Conservation (phyloP, 225 moss, liverwort and hornwort genomes). For the Polytrichum formosum region DNA sequence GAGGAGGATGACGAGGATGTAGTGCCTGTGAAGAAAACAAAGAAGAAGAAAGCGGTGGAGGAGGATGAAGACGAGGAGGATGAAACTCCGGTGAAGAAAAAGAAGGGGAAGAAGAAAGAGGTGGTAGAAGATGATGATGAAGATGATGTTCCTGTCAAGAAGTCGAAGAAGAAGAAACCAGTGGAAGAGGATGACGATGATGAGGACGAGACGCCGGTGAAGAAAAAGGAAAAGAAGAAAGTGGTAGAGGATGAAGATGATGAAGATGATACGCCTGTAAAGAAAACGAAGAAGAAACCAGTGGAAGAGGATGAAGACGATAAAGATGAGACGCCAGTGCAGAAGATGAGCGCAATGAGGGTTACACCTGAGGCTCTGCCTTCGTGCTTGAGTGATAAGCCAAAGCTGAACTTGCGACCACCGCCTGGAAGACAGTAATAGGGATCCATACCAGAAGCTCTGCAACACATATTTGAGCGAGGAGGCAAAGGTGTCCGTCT, state of each 20-base stretch:
- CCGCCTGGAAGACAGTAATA: background rate
- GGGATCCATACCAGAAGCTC: background rate
- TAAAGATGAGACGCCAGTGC: conserved; percentile 1
- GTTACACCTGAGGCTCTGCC: background rate
- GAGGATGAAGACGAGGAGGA: conserved; percentile 3
- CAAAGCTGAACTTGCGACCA: conserved; percentile 2
- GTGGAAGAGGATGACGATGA: background rate
- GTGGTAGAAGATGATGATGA: background rate
- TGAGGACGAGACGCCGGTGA: conserved; percentile 1
- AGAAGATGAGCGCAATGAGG: background rate
- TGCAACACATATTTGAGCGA: no score
- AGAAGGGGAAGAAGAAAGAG: background rate
- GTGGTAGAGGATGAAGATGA: background rate
- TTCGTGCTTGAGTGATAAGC: background rate
- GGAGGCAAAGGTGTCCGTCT: no score
- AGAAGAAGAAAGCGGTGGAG: background rate
- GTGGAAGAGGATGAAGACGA: conserved; percentile 3
- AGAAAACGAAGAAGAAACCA: conserved; percentile 2
- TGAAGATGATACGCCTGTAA: conserved; percentile 3
- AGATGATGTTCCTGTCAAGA: background rate
- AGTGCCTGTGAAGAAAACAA: conserved; percentile 3
- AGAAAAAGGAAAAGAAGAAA: conserved; percentile 6
- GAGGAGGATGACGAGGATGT: conserved; percentile 4
- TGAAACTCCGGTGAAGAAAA: background rate
- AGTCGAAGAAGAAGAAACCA: conserved; percentile 1